Base-by-base conservation (phyloP, 192 early-diverging fungal species). In the Linnemannia zychae region DNA sequence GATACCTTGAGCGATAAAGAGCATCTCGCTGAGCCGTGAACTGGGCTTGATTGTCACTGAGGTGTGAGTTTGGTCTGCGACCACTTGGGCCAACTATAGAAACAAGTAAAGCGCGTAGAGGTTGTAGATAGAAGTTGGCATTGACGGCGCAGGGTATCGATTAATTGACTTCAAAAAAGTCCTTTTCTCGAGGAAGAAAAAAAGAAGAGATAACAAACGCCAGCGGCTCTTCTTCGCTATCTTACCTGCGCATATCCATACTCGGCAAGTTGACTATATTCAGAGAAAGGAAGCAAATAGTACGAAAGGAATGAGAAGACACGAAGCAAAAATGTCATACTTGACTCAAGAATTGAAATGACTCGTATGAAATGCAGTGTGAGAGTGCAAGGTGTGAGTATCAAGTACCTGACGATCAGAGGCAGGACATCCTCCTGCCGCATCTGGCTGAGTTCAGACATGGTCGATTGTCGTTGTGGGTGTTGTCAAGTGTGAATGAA, bases 21-120 rank as follows among this genome's bases (percentile, higher is more conserved):
- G 88, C 68, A 94, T 87, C 81, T 95, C 93, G 7, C 90, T 89
- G 46, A 95, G 88, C 70, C 84, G 89, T 33, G 92, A 86, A 48
- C 88, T 93, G 75, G 91, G 92, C 76, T 89, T 91, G 84, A 90
- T 89, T 57, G 88, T 91, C 82, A 88, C 91, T 17, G 87, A 82
- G 63, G 91, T 90, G 86, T 91, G 92, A 80, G 96, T 91, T 82
- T 94, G 89, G 40, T 92, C 89, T 15, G 92, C 91, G 11, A 95
- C 89, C 38, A 89, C 86, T 80, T 90, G 90, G 52, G 91, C 92
- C 60, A 95, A 80, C 66, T 86, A 82, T 16, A 87, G 79, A 53
- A 82, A 36, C 13, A 46, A 46, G 16, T 28, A 31, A 34, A 17
- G 3, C 18, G 11, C 20, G 66, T n/a, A n/a, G n/a, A n/a, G n/a